Base-by-base conservation (phyloP, 1,284 basidiomycete genomes). In the Xanthoconium separans region DNA sequence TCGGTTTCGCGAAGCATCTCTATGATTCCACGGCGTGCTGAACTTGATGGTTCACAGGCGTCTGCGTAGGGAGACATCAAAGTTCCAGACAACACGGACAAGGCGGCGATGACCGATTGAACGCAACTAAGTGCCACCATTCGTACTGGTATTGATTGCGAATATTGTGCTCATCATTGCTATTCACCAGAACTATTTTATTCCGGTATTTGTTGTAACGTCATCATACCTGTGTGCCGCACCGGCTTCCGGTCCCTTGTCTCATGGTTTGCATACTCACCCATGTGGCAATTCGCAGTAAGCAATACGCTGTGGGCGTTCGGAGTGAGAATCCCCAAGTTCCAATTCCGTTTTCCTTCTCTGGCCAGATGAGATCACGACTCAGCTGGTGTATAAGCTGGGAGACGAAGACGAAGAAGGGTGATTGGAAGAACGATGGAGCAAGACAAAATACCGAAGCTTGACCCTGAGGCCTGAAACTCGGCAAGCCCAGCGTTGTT, bases 21-120 rank as follows among this genome's bases (percentile, higher is more conserved):
- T 46, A 29, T 16, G 44, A 45, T 41, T 30, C 20, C 39, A 24
- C 18, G 16, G 46, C 16, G 27, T 16, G 31, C 48, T 53, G 47
- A 58, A 47, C 27, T 48, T 56, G 24, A 44, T 48, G 34, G 44
- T 52, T 50, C 57, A 10, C 61, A 87, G 87, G 59, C 84, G 87
- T 6, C 65, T 89, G 60, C 79, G 87, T 50, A 77, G 87, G 70
- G 87, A 89, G 68, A 89, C 87, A 20, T 87, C 84, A 34, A 89
- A 89, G 63, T 88, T 87, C 66, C 85, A 86, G 66, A 85, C 77
- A 10, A 75, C 75, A 33, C 69, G 77, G 50, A 77, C 74, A 52
- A 72, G 80, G 58, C 72, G 79, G 72, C 66, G 70, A 55, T 72
- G 56, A 70, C 50, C 36, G 36, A 27, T 24, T 9, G n/a, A 46